phyloP scores from a whole-genome alignment of 768 basidiomycete species.

The Mycena galopus region DNA sequence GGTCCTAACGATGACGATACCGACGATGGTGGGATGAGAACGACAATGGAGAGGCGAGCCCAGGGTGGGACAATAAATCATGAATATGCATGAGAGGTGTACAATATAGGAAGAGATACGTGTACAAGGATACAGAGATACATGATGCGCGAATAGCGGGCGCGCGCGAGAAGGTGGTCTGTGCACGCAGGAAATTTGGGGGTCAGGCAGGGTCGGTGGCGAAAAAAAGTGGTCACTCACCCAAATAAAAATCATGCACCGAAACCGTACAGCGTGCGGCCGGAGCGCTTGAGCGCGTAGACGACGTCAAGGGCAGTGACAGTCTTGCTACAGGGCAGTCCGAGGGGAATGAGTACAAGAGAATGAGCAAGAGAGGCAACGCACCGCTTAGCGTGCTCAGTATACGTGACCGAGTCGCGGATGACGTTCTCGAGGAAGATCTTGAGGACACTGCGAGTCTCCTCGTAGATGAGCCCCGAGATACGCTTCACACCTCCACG shows the following conservation, averaged over 20 bases:
- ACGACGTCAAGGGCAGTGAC: constrained; percentile 96
- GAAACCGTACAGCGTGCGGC: constrained; percentile 93
- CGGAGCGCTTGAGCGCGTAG: constrained; percentile 87
- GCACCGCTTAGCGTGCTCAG: constrained; percentile 91
- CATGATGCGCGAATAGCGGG: not conserved
- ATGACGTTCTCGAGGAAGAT: constrained; percentile 94
- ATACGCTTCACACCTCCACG: constrained; percentile 99
- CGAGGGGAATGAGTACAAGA: not conserved
- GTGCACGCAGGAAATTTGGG: constrained; percentile 10
- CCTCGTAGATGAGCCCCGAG: constrained; percentile 50
- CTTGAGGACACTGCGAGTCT: constrained; percentile 95
- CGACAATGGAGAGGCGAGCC: not conserved
- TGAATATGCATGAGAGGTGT: constrained; percentile 15
- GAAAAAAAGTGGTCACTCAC: not conserved
- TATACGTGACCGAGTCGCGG: constrained; percentile 78
- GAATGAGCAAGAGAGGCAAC: not conserved
- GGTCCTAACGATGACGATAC: not conserved
- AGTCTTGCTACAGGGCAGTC: constrained; percentile 62
- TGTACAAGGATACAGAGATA: constrained; percentile 19
- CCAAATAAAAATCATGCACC: constrained; percentile 60
- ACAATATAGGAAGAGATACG: not conserved
- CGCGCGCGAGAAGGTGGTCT: not conserved
- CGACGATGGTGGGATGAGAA: not conserved
- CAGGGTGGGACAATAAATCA: not conserved
- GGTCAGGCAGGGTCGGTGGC: not conserved